Evolutionary conservation across 805 yeast genomes (phyloP).

Genomic region (Kluyveromyces dobzhanskii): DNA sequence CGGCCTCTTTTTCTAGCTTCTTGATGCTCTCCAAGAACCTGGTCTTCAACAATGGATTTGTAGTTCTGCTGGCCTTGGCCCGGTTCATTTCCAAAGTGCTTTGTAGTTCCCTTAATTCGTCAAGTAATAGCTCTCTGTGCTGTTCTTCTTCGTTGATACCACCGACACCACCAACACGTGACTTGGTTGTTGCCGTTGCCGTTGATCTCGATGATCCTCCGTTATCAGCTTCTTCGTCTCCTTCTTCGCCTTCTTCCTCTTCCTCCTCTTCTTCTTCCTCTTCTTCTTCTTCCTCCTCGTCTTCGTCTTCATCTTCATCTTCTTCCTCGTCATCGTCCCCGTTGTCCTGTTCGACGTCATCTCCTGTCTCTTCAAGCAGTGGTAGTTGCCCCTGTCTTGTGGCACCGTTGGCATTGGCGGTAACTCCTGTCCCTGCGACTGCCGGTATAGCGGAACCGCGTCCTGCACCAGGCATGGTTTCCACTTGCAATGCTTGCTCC

Average conservation of each 20-base stretch:
- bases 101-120: constrained; percentile 79
- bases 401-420: background rate
- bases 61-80: constrained; percentile 60
- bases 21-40: constrained; percentile 76
- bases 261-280: constrained; percentile 37
- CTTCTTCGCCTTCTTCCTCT: constrained; percentile 29
- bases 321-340: constrained; percentile 27
- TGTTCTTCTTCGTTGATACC: constrained; percentile 50
- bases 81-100: constrained; percentile 67
- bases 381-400: constrained; percentile 9
- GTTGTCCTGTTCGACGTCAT: constrained; percentile 28
- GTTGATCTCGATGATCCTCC: constrained; percentile 35
- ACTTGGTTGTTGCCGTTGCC: constrained; percentile 15
- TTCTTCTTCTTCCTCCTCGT: constrained; percentile 29
- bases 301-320: constrained; percentile 23
- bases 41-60: constrained; percentile 77
- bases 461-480: constrained; percentile 14
- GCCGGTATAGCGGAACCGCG: no score
- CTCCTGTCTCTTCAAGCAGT: constrained; percentile 29
- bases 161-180: constrained; percentile 30
- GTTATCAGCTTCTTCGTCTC: constrained; percentile 38
- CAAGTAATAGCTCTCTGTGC: constrained; percentile 67
- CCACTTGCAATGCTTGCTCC: constrained; percentile 44
- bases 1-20: constrained; percentile 73
- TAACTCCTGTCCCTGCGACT: background rate